phyloP scores from a whole-genome alignment of 768 basidiomycete species.

The Auriscalpium vulgare region DNA sequence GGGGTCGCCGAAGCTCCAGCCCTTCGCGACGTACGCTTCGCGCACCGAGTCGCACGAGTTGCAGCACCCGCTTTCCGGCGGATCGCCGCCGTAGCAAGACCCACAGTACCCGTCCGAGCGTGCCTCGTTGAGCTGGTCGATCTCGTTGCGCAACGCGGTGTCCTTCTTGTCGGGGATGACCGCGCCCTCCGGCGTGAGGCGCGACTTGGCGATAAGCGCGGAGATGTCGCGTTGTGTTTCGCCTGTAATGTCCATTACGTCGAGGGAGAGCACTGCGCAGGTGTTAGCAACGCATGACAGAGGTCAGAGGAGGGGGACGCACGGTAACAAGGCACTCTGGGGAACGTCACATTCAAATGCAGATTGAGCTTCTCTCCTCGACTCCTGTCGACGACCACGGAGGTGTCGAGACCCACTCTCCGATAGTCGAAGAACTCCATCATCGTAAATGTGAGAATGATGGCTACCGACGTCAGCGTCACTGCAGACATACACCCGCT shows the following conservation, averaged over 20 bases:
- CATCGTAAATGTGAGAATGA: slow-evolving; percentile 85
- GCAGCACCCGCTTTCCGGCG: slow-evolving; percentile 78
- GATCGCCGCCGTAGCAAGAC: slow-evolving; percentile 87
- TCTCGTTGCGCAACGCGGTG: slow-evolving; percentile 74
- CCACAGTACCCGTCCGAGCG: slow-evolving; percentile 74
- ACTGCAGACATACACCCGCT: slow-evolving; percentile 40
- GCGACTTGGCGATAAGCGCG: slow-evolving; percentile 81
- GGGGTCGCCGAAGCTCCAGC: slow-evolving; percentile 93
- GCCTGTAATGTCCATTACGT: slow-evolving; percentile 97
- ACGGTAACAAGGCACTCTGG: slow-evolving; percentile 96
- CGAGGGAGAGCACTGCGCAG: slow-evolving; percentile 77
- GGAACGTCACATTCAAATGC: slow-evolving; percentile 89
- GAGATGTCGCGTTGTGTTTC: slow-evolving; percentile 88
- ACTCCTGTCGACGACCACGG: slow-evolving; percentile 89
- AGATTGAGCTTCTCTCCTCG: slow-evolving; percentile 93
- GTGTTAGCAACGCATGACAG: not conserved
- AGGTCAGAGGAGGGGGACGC: slow-evolving; percentile 27
- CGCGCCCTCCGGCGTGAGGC: slow-evolving; percentile 54
- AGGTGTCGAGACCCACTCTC: slow-evolving; percentile 77
- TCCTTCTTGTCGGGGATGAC: slow-evolving; percentile 47
- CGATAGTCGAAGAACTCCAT: slow-evolving; percentile 98
- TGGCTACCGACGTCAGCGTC: slow-evolving; percentile 83
- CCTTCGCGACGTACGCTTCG: slow-evolving; percentile 79
- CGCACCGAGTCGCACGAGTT: slow-evolving; percentile 95
- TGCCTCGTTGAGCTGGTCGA: slow-evolving; percentile 68